phyloP scores from a whole-genome alignment of 768 basidiomycete species.

The Dentipellis fragilis region DNA sequence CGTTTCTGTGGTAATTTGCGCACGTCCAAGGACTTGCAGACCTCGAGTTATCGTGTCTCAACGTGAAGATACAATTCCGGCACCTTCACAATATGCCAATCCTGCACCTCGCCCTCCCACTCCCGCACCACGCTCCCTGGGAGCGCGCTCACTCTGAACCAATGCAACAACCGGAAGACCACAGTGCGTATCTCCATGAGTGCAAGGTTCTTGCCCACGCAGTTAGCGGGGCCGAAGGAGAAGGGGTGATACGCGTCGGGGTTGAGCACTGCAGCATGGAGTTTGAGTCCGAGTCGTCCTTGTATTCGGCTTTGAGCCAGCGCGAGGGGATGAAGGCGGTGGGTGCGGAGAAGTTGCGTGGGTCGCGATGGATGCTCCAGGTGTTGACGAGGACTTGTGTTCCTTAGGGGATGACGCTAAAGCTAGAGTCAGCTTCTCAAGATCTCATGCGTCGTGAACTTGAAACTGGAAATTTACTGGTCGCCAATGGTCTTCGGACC shows the following conservation, averaged over 20 bases:
- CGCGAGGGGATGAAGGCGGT: conserved; percentile 12
- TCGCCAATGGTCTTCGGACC: not conserved
- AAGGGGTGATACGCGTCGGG: conserved; percentile 8
- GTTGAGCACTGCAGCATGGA: not conserved
- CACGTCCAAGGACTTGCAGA: too few relatives aligned
- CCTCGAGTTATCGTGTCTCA: not conserved
- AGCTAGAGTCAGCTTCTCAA: not conserved
- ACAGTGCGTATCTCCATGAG: conserved; percentile 5
- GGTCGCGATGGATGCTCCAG: conserved; percentile 11
- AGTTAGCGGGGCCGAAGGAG: conserved; percentile 13
- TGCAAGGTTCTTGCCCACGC: conserved; percentile 14
- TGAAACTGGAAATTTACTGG: not conserved
- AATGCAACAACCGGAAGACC: conserved; percentile 5
- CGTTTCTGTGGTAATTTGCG: too few relatives aligned
- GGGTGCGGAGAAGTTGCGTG: conserved; percentile 9
- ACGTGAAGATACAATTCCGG: not conserved
- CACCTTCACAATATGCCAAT: not conserved
- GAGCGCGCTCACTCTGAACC: conserved; percentile 8
- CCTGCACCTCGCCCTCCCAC: conserved; percentile 1
- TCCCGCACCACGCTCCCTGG: not conserved
- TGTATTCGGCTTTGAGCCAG: conserved; percentile 2
- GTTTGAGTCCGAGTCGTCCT: not conserved
- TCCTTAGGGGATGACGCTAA: conserved; percentile 10
- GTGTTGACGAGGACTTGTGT: conserved; percentile 10
- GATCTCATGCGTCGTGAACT: not conserved